Evolutionary conservation across 148 eudicot genomes (phyloP).

Genomic region (Cornus florida): DNA sequence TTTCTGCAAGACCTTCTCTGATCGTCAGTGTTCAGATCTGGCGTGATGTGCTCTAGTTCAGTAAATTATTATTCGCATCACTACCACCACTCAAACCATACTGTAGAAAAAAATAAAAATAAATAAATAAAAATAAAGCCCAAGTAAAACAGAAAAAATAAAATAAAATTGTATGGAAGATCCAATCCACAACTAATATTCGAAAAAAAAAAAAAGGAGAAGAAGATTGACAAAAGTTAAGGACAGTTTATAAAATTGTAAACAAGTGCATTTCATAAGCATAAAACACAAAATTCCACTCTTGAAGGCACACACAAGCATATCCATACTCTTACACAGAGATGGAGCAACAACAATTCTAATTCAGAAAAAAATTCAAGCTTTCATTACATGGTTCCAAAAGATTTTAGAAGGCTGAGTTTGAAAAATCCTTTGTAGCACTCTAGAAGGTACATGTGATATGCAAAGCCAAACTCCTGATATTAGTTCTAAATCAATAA

Average conservation of each 20-base stretch:
- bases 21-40: conserved; percentile 3
- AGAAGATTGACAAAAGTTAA: too few relatives aligned
- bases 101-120: conserved; percentile 19
- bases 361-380: too few relatives aligned
- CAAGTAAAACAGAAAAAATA: not conserved
- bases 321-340: too few relatives aligned
- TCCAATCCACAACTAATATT: too few relatives aligned
- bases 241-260: too few relatives aligned
- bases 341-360: too few relatives aligned
- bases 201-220: too few relatives aligned
- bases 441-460: not conserved
- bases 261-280: not conserved
- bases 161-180: not conserved
- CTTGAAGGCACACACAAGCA: not conserved
- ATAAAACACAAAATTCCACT: not conserved
- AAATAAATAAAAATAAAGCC: not conserved
- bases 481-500: not conserved
- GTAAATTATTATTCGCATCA: conserved; percentile 15
- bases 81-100: conserved; percentile 27
- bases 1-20: not conserved
- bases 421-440: too few relatives aligned
- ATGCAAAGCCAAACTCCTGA: not conserved
- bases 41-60: conserved; percentile 8
- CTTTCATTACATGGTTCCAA: too few relatives aligned
- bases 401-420: too few relatives aligned